Evolutionary conservation across 2,329 filamentous ascomycete genomes (phyloP).

Genomic region (Botrytis byssoidea): DNA sequence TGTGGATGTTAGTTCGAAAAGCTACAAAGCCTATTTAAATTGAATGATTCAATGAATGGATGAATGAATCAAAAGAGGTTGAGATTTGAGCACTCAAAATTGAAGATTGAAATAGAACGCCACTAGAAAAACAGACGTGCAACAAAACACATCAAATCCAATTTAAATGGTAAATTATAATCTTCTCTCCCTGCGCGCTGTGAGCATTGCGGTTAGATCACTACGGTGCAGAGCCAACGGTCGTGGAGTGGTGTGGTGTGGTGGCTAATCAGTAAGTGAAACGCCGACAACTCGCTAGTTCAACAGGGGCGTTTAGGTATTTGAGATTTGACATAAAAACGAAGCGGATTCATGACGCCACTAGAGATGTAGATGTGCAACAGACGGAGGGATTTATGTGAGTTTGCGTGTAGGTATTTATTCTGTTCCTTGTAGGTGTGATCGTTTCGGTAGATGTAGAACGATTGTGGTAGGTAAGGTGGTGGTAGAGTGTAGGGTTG

Average conservation of each 20-base stretch:
- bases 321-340: neutral
- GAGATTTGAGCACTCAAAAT: neutral
- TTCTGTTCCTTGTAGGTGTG: neutral
- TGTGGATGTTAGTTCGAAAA: neutral
- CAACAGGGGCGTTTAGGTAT: neutral
- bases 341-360: neutral
- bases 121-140: neutral
- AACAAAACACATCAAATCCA: neutral
- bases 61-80: neutral
- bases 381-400: neutral
- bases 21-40: neutral
- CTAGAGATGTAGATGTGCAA: slow-evolving; percentile 14
- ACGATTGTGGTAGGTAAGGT: neutral
- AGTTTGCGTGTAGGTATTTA: too few relatives aligned
- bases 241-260: neutral
- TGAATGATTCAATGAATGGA: neutral
- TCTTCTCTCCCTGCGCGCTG: neutral
- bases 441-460: neutral
- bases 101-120: neutral
- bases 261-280: neutral
- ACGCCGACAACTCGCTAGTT: neutral
- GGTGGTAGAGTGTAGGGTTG: neutral
- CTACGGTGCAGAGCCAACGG: neutral
- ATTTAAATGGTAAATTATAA: neutral
- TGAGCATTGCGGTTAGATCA: neutral